Percentiles rank a stretch among this genome's conserved stretches.
Evolutionary conservation across 2,329 filamentous ascomycete genomes (phyloP).

Genomic region (Berkeleyomyces basicola): DNA sequence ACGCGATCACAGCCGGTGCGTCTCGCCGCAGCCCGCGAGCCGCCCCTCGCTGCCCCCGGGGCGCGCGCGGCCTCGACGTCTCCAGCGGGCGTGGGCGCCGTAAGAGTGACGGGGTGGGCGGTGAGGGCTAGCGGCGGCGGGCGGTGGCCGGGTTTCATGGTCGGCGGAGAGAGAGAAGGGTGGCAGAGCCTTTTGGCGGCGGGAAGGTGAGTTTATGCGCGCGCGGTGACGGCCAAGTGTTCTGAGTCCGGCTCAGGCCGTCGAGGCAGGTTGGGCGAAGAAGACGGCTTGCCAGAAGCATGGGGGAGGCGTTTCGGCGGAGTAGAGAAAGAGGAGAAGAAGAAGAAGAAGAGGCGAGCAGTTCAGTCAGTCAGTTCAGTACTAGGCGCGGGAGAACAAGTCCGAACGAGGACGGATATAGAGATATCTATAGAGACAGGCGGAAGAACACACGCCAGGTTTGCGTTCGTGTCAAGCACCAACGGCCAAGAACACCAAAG

Average conservation of each 20-base stretch:
- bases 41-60: neutral
- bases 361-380: neutral
- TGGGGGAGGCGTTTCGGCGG: neutral
- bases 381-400: neutral
- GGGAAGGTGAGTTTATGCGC: neutral
- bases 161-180: neutral
- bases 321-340: neutral
- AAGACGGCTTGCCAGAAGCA: constrained; percentile 1
- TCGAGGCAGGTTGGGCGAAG: neutral
- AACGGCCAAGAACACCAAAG: neutral
- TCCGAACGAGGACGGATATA: too few species aligned
- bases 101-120: neutral
- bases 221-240: neutral
- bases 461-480: neutral
- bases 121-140: constrained; percentile 1
- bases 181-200: neutral
- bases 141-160: constrained; percentile 3
- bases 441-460: neutral
- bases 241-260: constrained; percentile 7
- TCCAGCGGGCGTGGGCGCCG: neutral
- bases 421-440: neutral
- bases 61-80: neutral
- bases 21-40: neutral
- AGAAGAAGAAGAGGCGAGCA: neutral
- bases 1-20: constrained; percentile 7